These are phyloP conservation scores for Fragilaria crotonensis DNA, from an alignment of 108 stramenopile species.

Conservation along the genomic window DNA sequence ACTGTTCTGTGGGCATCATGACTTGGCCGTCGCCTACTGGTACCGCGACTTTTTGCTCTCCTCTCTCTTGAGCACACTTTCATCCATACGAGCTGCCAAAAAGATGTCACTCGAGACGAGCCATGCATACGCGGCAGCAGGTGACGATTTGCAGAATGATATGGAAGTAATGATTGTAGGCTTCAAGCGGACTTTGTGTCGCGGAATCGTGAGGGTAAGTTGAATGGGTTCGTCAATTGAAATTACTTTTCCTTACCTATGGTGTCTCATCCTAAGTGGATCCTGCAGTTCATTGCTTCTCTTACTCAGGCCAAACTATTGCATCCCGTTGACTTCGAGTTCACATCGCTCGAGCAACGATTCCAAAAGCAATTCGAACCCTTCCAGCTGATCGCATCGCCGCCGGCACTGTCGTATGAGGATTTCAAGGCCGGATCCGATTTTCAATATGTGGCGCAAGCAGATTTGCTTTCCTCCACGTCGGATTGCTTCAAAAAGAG, in stretches of 20 bases:
- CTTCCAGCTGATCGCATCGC: constrained; percentile 50
- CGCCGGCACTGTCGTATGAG: constrained; percentile 54
- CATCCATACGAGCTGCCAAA: constrained; percentile 34
- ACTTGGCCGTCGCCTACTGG: constrained; percentile 61
- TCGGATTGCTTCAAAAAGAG: constrained; percentile 48
- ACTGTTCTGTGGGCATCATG: constrained; percentile 48
- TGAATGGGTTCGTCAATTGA: background rate
- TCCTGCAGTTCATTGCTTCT: constrained; percentile 41
- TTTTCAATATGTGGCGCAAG: constrained; percentile 33
- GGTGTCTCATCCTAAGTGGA: background rate
- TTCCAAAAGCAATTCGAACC: constrained; percentile 69
- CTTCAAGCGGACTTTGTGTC: constrained; percentile 52
- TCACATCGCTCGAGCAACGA: constrained; percentile 46
- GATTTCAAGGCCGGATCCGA: constrained; percentile 60
- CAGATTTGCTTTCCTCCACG: constrained; percentile 48
- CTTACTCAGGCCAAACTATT: constrained; percentile 57
- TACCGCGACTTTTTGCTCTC: constrained; percentile 75
- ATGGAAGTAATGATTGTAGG: constrained; percentile 39
- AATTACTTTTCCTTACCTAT: no score
- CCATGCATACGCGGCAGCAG: background rate
- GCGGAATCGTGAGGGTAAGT: constrained; percentile 59
- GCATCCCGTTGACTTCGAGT: constrained; percentile 23
- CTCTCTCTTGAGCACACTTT: constrained; percentile 39
- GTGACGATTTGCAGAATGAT: constrained; percentile 55
- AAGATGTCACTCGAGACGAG: constrained; percentile 1